Percentiles rank a stretch among this genome's conserved stretches.
These are phyloP conservation scores for Salvia splendens DNA, from an alignment of 257 asterid species.

Conservation along the genomic window DNA sequence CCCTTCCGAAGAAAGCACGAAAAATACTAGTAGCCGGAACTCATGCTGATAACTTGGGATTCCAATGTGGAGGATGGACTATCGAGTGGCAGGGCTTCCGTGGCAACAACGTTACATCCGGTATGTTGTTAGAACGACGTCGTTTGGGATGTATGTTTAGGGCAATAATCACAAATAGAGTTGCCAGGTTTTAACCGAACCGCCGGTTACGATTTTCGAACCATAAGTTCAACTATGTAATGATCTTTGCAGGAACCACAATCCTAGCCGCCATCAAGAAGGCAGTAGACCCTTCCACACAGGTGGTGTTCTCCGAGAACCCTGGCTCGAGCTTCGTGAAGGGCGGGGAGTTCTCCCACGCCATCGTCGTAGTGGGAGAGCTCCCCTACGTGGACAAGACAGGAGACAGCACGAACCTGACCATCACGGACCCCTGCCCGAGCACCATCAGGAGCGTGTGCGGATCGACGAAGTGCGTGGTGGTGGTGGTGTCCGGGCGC, in stretches of 20 bases:
- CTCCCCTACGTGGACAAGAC: slow-evolving; percentile 61
- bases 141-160: too few species aligned
- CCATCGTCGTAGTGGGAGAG: slow-evolving; percentile 81
- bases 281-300: slow-evolving; percentile 72
- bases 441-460: slow-evolving; percentile 58
- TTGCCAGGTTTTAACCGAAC: too few species aligned
- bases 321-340: slow-evolving; percentile 54
- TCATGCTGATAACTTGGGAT: slow-evolving; percentile 85
- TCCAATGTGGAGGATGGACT: slow-evolving; percentile 98
- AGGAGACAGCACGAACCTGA: slow-evolving; percentile 69
- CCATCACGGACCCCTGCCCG: slow-evolving; percentile 61
- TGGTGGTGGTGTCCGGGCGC: slow-evolving; percentile 75
- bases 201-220: too few species aligned
- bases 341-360: slow-evolving; percentile 54
- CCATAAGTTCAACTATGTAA: too few species aligned
- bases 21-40: slow-evolving; percentile 75
- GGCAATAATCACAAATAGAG: too few species aligned
- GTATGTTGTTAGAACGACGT: slow-evolving; percentile 38
- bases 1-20: slow-evolving; percentile 70
- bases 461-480: slow-evolving; percentile 57
- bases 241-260: slow-evolving; percentile 63
- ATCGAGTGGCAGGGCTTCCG: slow-evolving; percentile 76
- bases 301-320: slow-evolving; percentile 55
- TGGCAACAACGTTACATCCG: slow-evolving; percentile 68
- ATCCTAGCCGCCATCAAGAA: slow-evolving; percentile 65